phyloP scores from a whole-genome alignment of 2,329 filamentous ascomycete species.

The Penicillium sp. region DNA sequence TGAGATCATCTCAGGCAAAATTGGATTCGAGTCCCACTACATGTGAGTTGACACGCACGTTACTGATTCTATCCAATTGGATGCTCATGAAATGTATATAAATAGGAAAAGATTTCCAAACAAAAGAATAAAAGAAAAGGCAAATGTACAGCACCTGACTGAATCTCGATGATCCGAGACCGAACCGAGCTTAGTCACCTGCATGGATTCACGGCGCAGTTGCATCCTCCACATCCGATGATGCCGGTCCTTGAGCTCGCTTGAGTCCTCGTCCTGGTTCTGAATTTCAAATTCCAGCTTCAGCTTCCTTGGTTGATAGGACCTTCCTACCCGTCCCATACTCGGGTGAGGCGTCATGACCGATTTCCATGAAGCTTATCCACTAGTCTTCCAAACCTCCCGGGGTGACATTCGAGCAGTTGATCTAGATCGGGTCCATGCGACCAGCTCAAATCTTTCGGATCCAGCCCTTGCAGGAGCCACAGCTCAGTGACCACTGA shows the following conservation, averaged over 20 bases:
- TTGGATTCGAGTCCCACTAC: no score
- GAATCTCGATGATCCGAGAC: no score
- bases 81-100: no score
- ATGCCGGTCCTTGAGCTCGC: not conserved
- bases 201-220: not conserved
- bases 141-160: no score
- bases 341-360: conserved; percentile 9
- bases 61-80: no score
- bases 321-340: not conserved
- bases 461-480: conserved; percentile 5
- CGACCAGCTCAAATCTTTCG: not conserved
- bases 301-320: no score
- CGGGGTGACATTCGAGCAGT: not conserved
- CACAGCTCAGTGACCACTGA: not conserved
- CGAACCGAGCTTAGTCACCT: not conserved
- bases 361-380: conserved; percentile 16
- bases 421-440: not conserved
- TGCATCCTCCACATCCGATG: not conserved
- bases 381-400: not conserved
- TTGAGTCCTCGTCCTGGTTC: not conserved
- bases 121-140: no score
- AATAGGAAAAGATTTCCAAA: no score
- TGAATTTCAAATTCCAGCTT: not conserved
- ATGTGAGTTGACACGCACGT: no score
- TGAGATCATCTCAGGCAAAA: no score